Conservation (phyloP, 2,329 filamentous ascomycete species). For the Ilyonectria sp. region DNA sequence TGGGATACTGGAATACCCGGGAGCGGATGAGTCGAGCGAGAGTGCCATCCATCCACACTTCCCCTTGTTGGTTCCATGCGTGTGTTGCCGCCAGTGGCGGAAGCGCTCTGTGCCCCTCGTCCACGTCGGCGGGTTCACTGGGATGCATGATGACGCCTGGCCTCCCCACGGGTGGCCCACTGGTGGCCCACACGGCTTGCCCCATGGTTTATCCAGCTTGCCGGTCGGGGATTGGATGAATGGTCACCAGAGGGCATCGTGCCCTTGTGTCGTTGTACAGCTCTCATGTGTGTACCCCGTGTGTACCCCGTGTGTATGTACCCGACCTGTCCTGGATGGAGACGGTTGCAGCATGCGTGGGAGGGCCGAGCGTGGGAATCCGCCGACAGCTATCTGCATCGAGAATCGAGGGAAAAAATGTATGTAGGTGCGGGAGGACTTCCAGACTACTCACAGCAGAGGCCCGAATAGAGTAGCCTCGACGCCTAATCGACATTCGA, state of each 20-base stretch:
- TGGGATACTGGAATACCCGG: not conserved
- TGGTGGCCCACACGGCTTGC: not conserved
- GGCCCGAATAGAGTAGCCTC: constrained; percentile 12
- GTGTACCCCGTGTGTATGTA: not conserved
- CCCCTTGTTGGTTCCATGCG: constrained; percentile 8
- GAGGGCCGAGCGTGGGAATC: not conserved
- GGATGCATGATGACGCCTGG: constrained; percentile 31
- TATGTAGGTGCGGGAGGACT: not conserved
- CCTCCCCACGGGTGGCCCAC: constrained; percentile 11
- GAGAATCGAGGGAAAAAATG: not conserved
- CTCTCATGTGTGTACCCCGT: not conserved
- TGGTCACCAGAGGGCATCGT: not conserved
- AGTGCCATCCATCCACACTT: not conserved
- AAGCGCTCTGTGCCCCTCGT: constrained; percentile 16
- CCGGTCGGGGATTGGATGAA: not conserved
- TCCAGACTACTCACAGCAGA: constrained; percentile 12
- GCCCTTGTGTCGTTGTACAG: not conserved
- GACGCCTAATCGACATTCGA: constrained; percentile 9
- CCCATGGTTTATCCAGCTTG: constrained; percentile 4
- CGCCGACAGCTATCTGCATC: not conserved
- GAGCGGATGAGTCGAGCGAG: not conserved
- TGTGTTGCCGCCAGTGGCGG: constrained; percentile 18
- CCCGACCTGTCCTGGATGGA: not conserved
- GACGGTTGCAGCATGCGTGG: not conserved
- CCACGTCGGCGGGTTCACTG: constrained; percentile 17